A percentile compares a stretch with the other conserved stretches of the same genome.
phyloP scores from a whole-genome alignment of 192 early-diverging fungal species.

The Coemansia sp. region DNA sequence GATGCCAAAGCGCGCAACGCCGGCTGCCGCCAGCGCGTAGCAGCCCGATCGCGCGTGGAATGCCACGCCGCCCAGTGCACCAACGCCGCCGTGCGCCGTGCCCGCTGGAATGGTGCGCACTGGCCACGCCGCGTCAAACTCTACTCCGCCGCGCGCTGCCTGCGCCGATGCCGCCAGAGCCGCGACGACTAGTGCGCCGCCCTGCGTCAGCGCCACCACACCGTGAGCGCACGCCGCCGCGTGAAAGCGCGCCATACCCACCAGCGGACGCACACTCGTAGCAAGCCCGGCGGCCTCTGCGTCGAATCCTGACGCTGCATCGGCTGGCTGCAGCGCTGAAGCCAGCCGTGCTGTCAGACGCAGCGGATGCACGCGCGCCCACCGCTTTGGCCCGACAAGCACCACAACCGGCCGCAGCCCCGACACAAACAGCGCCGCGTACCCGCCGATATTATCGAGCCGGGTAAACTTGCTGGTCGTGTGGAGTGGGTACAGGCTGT shows the following conservation, averaged over 20 bases:
- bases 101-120: slow-evolving; percentile 43
- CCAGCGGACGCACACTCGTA: slow-evolving; percentile 18
- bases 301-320: slow-evolving; percentile 13
- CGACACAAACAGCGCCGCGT: slow-evolving; percentile 35
- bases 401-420: slow-evolving; percentile 33
- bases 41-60: slow-evolving; percentile 84
- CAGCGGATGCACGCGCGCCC: slow-evolving; percentile 48
- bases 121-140: slow-evolving; percentile 52
- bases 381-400: slow-evolving; percentile 35
- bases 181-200: slow-evolving; percentile 36
- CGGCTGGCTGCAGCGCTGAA: slow-evolving; percentile 10
- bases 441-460: slow-evolving; percentile 44
- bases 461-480: slow-evolving; percentile 27
- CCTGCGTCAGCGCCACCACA: slow-evolving; percentile 42
- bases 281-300: slow-evolving; percentile 25
- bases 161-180: slow-evolving; percentile 20
- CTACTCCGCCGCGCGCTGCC: slow-evolving; percentile 30
- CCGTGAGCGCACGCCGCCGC: slow-evolving; percentile 37
- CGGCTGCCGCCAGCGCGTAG: slow-evolving; percentile 75
- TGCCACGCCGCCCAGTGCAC: slow-evolving; percentile 64
- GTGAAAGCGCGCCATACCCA: slow-evolving; percentile 44
- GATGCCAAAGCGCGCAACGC: slow-evolving; percentile 63
- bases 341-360: slow-evolving; percentile 28
- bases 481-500: slow-evolving; percentile 9
- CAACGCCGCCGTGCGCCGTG: slow-evolving; percentile 35